Base-by-base conservation (phyloP, 148 eudicot genomes). In the Silene latifolia region DNA sequence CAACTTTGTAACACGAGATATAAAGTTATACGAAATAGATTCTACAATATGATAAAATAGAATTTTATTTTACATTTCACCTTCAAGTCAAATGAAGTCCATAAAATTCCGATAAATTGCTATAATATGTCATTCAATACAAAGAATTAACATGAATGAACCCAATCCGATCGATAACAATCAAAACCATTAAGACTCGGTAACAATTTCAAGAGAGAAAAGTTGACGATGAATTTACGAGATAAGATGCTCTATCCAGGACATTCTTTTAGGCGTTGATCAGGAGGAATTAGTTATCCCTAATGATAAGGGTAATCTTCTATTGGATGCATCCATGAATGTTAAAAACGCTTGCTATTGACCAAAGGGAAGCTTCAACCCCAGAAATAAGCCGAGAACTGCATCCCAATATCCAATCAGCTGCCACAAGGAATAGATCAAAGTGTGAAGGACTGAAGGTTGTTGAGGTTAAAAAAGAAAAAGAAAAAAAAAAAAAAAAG, bases 401-500 rank as follows among this genome's bases (percentile, higher is more conserved):
- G 89, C 82, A 67, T 68, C 78, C 91, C 87, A 87, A 69, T 89
- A 93, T 80, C 91, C 97, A 81, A 63, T 80, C 75, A 93, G 78
- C 98, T 93, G 94, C 69, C 44, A 75, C 17, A n/a, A 70, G 13
- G 29, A 74, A 74, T 17, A 27, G 0, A 44, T 56, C 23, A 39
- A 17, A 74, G 53, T 59, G 20, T 46, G 21, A 53, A 23, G 10
- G n/a, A n/a, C n/a, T n/a, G n/a, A n/a, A n/a, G n/a, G 32, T 17
- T 1, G 29, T 27, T 27, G 39, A 14, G 8, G 32, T 73, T 1
- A 14, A 3, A 65, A 42, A 20, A 44, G 1, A n/a, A 6, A n/a
- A n/a, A n/a, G n/a, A n/a, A n/a, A n/a, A n/a, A n/a, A n/a, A n/a
- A n/a, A n/a, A n/a, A n/a, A n/a, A n/a, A n/a, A n/a, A n/a, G n/a